Evolutionary conservation across 352 stramenopile genomes (phyloP).

Genomic region (Phytophthora agathidicida): DNA sequence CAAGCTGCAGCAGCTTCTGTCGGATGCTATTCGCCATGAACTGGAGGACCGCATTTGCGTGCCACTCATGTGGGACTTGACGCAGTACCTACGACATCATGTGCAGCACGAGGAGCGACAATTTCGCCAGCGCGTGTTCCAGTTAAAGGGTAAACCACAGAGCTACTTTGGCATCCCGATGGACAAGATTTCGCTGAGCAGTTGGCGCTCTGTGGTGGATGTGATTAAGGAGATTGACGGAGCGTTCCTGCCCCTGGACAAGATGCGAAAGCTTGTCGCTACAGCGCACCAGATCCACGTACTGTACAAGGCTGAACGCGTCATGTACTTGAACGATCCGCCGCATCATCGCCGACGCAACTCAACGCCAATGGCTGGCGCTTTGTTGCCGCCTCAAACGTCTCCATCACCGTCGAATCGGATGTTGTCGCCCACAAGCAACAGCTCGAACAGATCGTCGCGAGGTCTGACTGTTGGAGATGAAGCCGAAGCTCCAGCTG

Average conservation of each 20-base stretch:
- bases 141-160: conserved; percentile 75
- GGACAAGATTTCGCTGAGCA: conserved; percentile 80
- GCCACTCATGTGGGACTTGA: conserved; percentile 69
- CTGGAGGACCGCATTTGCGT: conserved; percentile 85
- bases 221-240: conserved; percentile 84
- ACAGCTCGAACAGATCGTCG: conserved; percentile 29
- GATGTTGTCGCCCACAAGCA: conserved; percentile 32
- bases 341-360: conserved; percentile 45
- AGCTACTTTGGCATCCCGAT: conserved; percentile 84
- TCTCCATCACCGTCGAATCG: conserved; percentile 20
- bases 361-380: conserved; percentile 42
- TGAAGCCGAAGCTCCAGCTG: conserved; percentile 20
- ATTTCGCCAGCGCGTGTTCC: conserved; percentile 68
- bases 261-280: conserved; percentile 82
- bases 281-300: conserved; percentile 77
- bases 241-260: conserved; percentile 81
- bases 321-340: conserved; percentile 44
- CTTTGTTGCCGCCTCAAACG: conserved; percentile 22
- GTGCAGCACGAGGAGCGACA: conserved; percentile 79
- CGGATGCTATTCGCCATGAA: conserved; percentile 83
- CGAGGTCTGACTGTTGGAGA: conserved; percentile 33
- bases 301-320: conserved; percentile 68
- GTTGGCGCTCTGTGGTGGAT: conserved; percentile 76
- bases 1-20: conserved; percentile 77
- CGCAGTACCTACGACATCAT: conserved; percentile 44